Evolutionary conservation across 2,329 filamentous ascomycete genomes (phyloP), one percentile per base, ranked within the genome.

Genomic region (Setomelanomma holmii): DNA sequence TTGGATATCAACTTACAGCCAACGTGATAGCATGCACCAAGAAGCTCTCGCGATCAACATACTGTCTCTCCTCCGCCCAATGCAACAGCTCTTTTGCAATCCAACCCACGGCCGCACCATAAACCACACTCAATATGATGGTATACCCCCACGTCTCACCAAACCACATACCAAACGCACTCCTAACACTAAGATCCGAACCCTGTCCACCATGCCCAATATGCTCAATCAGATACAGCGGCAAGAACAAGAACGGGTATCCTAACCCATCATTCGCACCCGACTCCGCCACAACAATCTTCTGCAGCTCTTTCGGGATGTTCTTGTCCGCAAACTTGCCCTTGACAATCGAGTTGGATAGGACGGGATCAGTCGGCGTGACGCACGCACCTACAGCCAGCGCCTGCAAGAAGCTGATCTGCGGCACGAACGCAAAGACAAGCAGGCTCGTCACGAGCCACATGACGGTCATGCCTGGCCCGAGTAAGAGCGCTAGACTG

Each of bases 281-380:
- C 0, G 89, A 92, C 76, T 97, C 92, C 33, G 76, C 79, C 53
- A 78, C 77, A 53, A 79, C 79, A 53, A 80, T 90, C 58, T 89
- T 86, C 77, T 96, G 91, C 42, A 97, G 78, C 22, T 88, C 84
- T 51, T 86, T 87, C 0, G 93, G 91, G 16, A 96, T 88, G 69
- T 96, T 95, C 65, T 92, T 89, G 67, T 96, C 92, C 1, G 93
- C 93, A 69, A 96, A 97, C 64, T 90, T 93, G 24, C 92, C 92
- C 78, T 96, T 96, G 40, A 96, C 91, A 51, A 96, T 96, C 2
- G 89, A 89, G 58, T 95, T 93, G 14, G 89, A 93, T 33, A 96
- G 75, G 1, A 96, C 86, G 0, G 93, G 93, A 65, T 97, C 93
- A 0, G 93, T 96, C 0, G 92, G 93, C 2, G 93, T 95, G n/a